Evolutionary conservation across 2,329 filamentous ascomycete genomes (phyloP), one percentile per base, ranked within the genome.

Genomic region (Sclerotinia minor): DNA sequence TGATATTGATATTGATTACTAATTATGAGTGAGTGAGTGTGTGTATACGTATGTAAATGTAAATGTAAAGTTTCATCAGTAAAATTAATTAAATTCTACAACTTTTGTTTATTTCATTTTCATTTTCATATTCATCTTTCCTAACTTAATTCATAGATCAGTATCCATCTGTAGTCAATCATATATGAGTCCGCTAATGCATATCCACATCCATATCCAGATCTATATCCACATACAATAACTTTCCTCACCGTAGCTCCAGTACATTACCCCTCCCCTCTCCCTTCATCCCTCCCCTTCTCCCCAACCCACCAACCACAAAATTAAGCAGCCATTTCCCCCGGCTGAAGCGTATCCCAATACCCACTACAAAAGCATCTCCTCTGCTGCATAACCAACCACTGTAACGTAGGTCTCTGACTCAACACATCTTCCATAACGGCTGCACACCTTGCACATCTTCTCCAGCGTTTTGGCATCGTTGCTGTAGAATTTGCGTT

Each of bases 321-420:
- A 45, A 41, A 21, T 26, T 54, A 77, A 72, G 73, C 72, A 63
- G 71, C 60, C 49, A 65, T 72, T 59, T 75, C 69, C n/a, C 75
- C 75, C 44, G 67, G 58, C n/a, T 67, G 54, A 61, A 77, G 64
- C 50, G 72, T 75, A 73, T 75, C 68, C 75, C 76, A 78, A 70
- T 74, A 75, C 24, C 76, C 76, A 57, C 73, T 72, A 68, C 76
- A 78, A 64, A 75, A 77, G 54, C 76, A 78, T 9, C 76, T 67
- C 49, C 75, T 69, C 65, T 77, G 75, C 70, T 78, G 76, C 75
- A 77, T 76, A 58, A 74, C 70, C 67, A 78, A 52, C 75, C 75
- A 78, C 64, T 77, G 75, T 59, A 77, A 66, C n/a, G 73, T 68
- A 26, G 71, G 71, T 55, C 73, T 75, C 60, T 74, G 71, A 44